These are phyloP conservation scores for Debaryomyces nepalensis DNA, from an alignment of 1,139 yeast species.

Conservation along the genomic window DNA sequence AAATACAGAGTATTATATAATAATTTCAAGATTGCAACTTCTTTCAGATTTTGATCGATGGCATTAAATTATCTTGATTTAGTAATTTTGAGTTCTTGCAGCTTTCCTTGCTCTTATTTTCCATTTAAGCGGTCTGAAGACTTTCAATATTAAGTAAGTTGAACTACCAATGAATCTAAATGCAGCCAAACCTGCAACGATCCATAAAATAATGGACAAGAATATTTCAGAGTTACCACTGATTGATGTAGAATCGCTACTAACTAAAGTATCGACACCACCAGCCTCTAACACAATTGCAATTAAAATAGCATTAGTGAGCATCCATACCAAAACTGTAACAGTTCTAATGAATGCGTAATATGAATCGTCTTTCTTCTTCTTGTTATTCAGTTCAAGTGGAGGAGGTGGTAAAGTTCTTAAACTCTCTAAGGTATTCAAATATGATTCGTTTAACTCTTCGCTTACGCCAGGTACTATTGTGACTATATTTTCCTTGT, in stretches of 20 bases:
- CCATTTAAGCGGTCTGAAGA: conserved; percentile 50
- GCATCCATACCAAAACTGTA: conserved; percentile 52
- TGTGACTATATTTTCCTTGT: conserved; percentile 68
- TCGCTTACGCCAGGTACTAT: conserved; percentile 66
- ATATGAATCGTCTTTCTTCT: conserved; percentile 43
- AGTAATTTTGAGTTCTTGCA: conserved; percentile 1
- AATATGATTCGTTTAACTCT: conserved; percentile 65
- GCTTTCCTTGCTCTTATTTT: conserved; percentile 27
- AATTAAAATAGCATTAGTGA: conserved; percentile 48
- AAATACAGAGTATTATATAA: too few relatives aligned
- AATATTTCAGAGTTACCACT: conserved; percentile 45
- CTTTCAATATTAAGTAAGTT: conserved; percentile 40
- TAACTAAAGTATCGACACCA: conserved; percentile 39
- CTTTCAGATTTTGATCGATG: too few relatives aligned
- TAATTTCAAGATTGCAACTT: too few relatives aligned
- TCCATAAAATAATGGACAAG: conserved; percentile 53
- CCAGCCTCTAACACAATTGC: conserved; percentile 49
- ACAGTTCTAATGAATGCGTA: conserved; percentile 51
- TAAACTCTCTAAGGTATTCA: conserved; percentile 53
- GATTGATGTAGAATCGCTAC: conserved; percentile 27
- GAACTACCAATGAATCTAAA: conserved; percentile 49
- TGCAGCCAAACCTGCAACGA: conserved; percentile 52
- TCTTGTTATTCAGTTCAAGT: conserved; percentile 26
- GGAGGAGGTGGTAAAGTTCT: conserved; percentile 34
- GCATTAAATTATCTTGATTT: too few relatives aligned